A percentile compares a stretch with the other conserved stretches of the same genome.
phyloP scores from a whole-genome alignment of 257 asterid species.

The Solanum paucissectum region DNA sequence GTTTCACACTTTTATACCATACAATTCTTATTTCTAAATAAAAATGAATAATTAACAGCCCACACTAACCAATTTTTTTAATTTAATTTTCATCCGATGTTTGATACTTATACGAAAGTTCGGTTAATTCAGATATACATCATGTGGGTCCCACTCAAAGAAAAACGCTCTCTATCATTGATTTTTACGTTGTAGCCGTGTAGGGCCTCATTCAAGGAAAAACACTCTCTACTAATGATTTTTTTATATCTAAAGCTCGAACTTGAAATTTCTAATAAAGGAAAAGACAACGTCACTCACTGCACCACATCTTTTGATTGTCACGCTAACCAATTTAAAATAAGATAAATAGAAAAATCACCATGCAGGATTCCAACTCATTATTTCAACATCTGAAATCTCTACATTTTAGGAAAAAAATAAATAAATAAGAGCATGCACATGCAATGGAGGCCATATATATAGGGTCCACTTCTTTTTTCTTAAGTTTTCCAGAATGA shows the following conservation, averaged over 20 bases:
- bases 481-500: conserved; percentile 5
- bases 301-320: too few species aligned
- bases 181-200: too few species aligned
- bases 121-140: too few species aligned
- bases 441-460: conserved; percentile 11
- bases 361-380: not conserved
- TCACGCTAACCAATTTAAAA: too few species aligned
- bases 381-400: not conserved
- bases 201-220: not conserved
- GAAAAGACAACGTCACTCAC: fast-evolving
- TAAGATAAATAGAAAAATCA: too few species aligned
- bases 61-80: not conserved
- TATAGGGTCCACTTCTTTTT: not conserved
- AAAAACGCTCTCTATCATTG: too few species aligned
- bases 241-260: too few species aligned
- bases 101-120: too few species aligned
- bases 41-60: not conserved
- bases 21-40: not conserved
- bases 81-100: too few species aligned
- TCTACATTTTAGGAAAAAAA: not conserved
- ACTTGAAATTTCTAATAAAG: too few species aligned
- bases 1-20: not conserved
- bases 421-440: conserved; percentile 1
- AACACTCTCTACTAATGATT: too few species aligned
- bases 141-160: fast-evolving